These are phyloP conservation scores for Acacia crassicarpa DNA, from an alignment of 306 rosid genomes.

Conservation along the genomic window DNA sequence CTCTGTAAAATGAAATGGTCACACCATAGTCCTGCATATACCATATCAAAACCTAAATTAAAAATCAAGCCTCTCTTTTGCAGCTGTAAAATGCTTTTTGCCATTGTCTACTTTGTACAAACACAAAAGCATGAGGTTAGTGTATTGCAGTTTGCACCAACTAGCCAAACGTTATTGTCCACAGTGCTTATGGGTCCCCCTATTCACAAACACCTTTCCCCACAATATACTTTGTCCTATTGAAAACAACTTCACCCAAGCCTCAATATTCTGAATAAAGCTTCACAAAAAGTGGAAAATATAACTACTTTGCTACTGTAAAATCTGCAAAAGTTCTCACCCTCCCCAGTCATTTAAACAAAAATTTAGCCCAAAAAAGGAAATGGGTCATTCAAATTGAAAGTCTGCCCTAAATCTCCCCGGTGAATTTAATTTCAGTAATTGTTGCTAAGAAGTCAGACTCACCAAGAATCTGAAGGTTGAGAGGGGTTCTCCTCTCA, in stretches of 20 bases:
- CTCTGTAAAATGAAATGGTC: constrained; percentile 60
- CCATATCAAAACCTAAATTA: constrained; percentile 36
- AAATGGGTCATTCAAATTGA: not conserved
- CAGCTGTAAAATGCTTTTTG: constrained; percentile 27
- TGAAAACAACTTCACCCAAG: constrained; percentile 4
- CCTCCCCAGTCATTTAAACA: not conserved
- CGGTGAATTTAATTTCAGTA: not conserved
- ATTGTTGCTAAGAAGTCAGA: not conserved
- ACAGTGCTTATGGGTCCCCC: constrained; percentile 27
- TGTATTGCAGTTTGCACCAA: constrained; percentile 38
- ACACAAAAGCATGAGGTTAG: constrained; percentile 23
- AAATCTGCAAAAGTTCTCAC: not conserved
- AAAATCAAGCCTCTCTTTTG: not conserved
- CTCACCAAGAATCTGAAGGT: constrained; percentile 76
- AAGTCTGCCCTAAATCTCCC: not conserved
- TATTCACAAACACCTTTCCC: constrained; percentile 23
- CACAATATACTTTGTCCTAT: constrained; percentile 14
- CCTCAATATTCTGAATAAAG: not conserved
- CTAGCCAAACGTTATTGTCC: constrained; percentile 21
- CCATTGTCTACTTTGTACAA: constrained; percentile 25
- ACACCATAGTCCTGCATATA: constrained; percentile 71
- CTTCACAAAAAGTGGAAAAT: not conserved
- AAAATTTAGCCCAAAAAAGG: not conserved
- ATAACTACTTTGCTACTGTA: not conserved
- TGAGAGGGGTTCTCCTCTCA: constrained; percentile 75